Conservation (phyloP, 2,329 filamentous ascomycete species). For the Cercospora janseana region DNA sequence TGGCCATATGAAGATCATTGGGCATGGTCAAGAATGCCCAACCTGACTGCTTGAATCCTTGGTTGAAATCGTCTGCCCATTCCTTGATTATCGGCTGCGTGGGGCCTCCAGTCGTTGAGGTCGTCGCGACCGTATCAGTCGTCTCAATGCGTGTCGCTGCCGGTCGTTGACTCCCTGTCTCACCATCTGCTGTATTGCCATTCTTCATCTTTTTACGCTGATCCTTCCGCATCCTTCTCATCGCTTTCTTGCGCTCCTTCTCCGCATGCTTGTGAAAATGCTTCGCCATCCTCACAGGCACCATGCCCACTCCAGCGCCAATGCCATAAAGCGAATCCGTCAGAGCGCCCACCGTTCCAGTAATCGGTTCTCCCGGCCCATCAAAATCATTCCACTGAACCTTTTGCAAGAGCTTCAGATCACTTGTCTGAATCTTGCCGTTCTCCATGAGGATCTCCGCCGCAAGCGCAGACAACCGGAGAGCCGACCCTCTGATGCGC, state of each 20-base stretch:
- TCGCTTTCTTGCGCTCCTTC: slow-evolving; percentile 49
- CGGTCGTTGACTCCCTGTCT: slow-evolving; percentile 18
- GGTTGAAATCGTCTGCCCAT: slow-evolving; percentile 61
- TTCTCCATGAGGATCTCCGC: slow-evolving; percentile 63
- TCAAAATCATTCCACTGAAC: slow-evolving; percentile 71
- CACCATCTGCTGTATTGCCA: slow-evolving; percentile 5
- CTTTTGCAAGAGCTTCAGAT: slow-evolving; percentile 63
- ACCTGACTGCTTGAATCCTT: slow-evolving; percentile 69
- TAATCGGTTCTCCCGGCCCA: slow-evolving; percentile 70
- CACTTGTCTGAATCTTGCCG: slow-evolving; percentile 62
- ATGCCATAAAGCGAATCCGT: slow-evolving; percentile 58
- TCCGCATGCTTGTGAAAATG: slow-evolving; percentile 56
- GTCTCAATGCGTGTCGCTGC: slow-evolving; percentile 26
- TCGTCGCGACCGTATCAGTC: slow-evolving; percentile 29
- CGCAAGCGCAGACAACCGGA: slow-evolving; percentile 62
- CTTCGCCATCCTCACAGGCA: slow-evolving; percentile 62
- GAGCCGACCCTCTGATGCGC: slow-evolving; percentile 60
- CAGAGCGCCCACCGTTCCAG: slow-evolving; percentile 62
- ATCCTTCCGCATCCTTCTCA: too few relatives aligned
- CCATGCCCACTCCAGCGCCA: slow-evolving; percentile 61
- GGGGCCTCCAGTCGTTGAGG: slow-evolving; percentile 30
- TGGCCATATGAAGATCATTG: slow-evolving; percentile 77
- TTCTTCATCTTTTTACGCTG: slow-evolving; percentile 29
- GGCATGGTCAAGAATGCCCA: slow-evolving; percentile 74
- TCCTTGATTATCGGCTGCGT: slow-evolving; percentile 32